Conservation (phyloP, 495 filamentous ascomycete genomes). For the Aspergillus homomorphus region DNA sequence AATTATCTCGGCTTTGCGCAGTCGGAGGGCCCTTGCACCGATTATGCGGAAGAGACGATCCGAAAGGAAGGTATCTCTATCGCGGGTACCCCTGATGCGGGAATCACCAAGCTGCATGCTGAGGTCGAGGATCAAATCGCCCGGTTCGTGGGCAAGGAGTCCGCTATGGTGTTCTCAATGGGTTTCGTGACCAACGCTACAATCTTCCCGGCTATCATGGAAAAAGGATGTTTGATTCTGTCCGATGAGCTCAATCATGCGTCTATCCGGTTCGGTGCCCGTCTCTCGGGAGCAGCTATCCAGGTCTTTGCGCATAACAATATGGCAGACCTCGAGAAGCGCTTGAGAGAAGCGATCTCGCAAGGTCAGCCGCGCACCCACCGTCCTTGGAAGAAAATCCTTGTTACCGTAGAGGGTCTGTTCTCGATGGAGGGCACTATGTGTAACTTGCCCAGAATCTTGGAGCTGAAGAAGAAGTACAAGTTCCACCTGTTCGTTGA, state of each 20-base stretch:
- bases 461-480: conserved; percentile 80
- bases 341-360: conserved; percentile 75
- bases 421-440: conserved; percentile 96
- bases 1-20: conserved; percentile 94
- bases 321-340: conserved; percentile 71
- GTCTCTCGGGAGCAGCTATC: conserved; percentile 82
- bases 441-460: conserved; percentile 75
- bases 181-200: conserved; percentile 85
- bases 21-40: conserved; percentile 85
- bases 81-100: conserved; percentile 65
- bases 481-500: conserved; percentile 87
- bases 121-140: conserved; percentile 83
- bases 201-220: conserved; percentile 76
- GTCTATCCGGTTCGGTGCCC: conserved; percentile 83
- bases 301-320: conserved; percentile 88
- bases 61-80: conserved; percentile 71
- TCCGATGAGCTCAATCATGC: conserved; percentile 91
- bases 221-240: conserved; percentile 80
- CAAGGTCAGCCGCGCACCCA: conserved; percentile 89
- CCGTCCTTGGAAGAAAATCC: conserved; percentile 90
- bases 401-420: conserved; percentile 84
- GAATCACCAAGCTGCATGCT: conserved; percentile 69
- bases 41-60: conserved; percentile 75
- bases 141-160: conserved; percentile 78
- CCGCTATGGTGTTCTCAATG: conserved; percentile 89